These are phyloP conservation scores for Globisporangium acanthophoron DNA, from an alignment of 352 stramenopile genomes.

Conservation along the genomic window DNA sequence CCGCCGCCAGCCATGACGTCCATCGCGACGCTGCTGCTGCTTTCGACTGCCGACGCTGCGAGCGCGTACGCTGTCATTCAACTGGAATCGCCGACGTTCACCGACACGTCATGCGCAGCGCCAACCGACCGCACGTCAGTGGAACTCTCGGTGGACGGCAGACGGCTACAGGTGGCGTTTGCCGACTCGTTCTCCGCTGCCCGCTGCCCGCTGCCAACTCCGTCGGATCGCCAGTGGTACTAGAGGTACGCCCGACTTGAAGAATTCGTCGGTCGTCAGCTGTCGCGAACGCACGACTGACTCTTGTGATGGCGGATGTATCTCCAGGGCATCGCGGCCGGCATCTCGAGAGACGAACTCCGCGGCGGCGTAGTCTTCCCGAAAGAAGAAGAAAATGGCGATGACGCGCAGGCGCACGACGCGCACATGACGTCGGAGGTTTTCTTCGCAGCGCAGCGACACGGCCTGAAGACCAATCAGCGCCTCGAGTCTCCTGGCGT, in stretches of 20 bases:
- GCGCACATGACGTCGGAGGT: constrained; percentile 16
- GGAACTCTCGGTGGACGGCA: constrained; percentile 3
- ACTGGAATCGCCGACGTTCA: constrained; percentile 6
- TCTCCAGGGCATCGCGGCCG: constrained; percentile 12
- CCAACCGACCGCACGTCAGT: neutral
- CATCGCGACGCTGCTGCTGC: neutral
- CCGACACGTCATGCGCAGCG: constrained; percentile 3
- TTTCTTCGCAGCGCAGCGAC: constrained; percentile 19
- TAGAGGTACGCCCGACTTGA: neutral
- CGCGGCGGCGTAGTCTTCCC: constrained; percentile 15
- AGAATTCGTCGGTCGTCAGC: neutral
- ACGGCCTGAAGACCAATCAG: constrained; percentile 10
- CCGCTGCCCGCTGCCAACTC: neutral
- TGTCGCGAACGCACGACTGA: neutral
- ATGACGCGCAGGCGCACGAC: constrained; percentile 1
- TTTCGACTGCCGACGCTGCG: neutral
- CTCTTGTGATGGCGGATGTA: neutral
- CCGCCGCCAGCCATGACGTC: neutral
- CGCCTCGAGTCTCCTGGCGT: constrained; percentile 9
- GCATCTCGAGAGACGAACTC: constrained; percentile 19
- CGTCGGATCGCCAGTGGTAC: neutral
- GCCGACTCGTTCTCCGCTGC: constrained; percentile 1
- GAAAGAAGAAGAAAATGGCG: neutral
- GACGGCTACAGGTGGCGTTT: constrained; percentile 5
- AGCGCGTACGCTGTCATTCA: neutral